These are phyloP conservation scores for Jacaranda copaia DNA, from an alignment of 257 asterid species.

Conservation along the genomic window DNA sequence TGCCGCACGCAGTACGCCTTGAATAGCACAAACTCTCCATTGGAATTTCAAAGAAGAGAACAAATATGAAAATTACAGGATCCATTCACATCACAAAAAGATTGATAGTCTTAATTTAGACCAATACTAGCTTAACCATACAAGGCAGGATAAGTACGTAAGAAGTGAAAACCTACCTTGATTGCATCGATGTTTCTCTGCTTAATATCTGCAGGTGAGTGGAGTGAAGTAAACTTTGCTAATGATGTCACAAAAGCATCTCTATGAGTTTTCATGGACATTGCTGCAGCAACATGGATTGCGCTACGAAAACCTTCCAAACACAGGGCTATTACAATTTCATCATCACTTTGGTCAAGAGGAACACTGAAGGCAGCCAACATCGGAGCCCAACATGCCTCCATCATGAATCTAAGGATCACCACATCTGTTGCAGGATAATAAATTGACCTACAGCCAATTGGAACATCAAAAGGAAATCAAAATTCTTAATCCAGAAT, in stretches of 20 bases:
- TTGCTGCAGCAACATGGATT: constrained; percentile 94
- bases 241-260: constrained; percentile 97
- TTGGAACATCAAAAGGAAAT: constrained; percentile 42
- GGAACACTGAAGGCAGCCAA: constrained; percentile 99
- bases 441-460: constrained; percentile 85
- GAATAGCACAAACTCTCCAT: constrained; percentile 15
- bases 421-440: constrained; percentile 96
- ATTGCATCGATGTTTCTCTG: constrained; percentile 96
- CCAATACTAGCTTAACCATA: constrained; percentile 22
- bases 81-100: constrained; percentile 12
- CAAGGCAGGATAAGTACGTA: constrained; percentile 22
- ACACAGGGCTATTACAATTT: constrained; percentile 74
- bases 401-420: constrained; percentile 95
- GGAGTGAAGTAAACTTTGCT: constrained; percentile 97
- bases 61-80: neutral
- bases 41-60: constrained; percentile 1
- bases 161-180: constrained; percentile 64
- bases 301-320: constrained; percentile 91
- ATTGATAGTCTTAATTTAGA: constrained; percentile 13
- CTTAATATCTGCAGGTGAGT: constrained; percentile 97
- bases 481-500: neutral
- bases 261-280: constrained; percentile 98
- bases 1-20: neutral
- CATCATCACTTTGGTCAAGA: constrained; percentile 93
- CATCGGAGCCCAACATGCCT: constrained; percentile 99